Percentiles rank a stretch among this genome's conserved stretches.
These are phyloP conservation scores for Phialemoniopsis sp. DNA, from an alignment of 2,329 filamentous ascomycete species.

Conservation along the genomic window DNA sequence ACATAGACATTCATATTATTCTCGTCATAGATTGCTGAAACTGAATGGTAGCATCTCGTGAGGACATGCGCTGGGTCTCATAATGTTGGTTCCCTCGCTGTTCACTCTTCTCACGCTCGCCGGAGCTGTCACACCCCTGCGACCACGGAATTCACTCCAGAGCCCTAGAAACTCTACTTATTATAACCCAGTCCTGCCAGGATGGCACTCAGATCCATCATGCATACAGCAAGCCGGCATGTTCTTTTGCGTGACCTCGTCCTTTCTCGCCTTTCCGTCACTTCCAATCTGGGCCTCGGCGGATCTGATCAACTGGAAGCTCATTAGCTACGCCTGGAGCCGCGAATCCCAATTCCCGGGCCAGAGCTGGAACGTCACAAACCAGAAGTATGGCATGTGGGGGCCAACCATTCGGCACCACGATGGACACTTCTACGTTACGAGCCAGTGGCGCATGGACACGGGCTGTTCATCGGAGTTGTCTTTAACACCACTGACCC, in stretches of 20 bases:
- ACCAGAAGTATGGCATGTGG: conserved; percentile 26
- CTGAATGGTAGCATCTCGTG: no score
- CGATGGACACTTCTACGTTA: conserved; percentile 23
- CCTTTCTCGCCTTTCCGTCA: conserved; percentile 48
- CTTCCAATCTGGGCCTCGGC: conserved; percentile 48
- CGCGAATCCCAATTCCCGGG: conserved; percentile 35
- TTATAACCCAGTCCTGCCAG: no score
- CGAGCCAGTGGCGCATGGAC: conserved; percentile 20
- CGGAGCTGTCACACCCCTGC: no score
- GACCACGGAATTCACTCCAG: no score
- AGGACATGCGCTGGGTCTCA: no score
- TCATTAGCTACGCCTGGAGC: conserved; percentile 31
- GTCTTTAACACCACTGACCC: conserved; percentile 35
- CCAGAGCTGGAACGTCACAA: conserved; percentile 19
- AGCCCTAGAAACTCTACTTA: no score
- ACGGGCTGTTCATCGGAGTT: conserved; percentile 14
- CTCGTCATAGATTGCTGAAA: no score
- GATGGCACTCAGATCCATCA: no score
- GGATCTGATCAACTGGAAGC: conserved; percentile 45
- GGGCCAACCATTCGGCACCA: conserved; percentile 24
- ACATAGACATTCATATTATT: no score
- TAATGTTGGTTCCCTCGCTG: no score
- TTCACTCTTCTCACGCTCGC: no score
- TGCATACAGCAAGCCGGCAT: no score
- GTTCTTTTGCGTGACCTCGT: conserved; percentile 48